phyloP scores from a whole-genome alignment of 441 rosid species.

The Macaranga tanarius region DNA sequence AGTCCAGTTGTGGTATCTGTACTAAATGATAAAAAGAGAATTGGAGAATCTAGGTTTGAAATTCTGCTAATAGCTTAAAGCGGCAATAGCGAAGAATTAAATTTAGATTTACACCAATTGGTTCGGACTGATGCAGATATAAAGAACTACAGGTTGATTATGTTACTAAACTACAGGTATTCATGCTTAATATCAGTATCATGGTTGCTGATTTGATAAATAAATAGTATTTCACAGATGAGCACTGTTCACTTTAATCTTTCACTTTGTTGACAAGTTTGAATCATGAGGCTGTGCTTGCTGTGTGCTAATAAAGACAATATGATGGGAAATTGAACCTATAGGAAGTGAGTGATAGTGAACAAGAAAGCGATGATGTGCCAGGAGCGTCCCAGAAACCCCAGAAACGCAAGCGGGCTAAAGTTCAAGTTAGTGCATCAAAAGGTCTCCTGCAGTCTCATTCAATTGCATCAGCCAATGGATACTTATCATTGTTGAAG shows the following conservation, averaged over 20 bases:
- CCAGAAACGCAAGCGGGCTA: conserved; percentile 62
- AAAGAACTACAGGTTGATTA: background rate
- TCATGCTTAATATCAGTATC: background rate
- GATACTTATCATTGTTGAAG: conserved; percentile 75
- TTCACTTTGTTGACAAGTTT: conserved; percentile 5
- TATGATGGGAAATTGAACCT: conserved; percentile 13
- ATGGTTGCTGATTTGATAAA: conserved; percentile 3
- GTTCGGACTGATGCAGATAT: too few relatives aligned
- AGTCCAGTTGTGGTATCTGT: background rate
- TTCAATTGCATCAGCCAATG: conserved; percentile 50
- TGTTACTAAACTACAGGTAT: background rate
- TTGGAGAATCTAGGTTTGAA: background rate
- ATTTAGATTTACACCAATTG: too few relatives aligned
- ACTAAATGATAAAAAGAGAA: background rate
- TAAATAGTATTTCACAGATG: background rate
- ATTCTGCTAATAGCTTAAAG: background rate
- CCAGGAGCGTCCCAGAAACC: conserved; percentile 40
- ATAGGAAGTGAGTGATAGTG: conserved; percentile 80
- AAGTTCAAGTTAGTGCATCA: conserved; percentile 36
- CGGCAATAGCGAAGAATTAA: background rate
- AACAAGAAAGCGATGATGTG: conserved; percentile 60
- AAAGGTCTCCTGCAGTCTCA: conserved; percentile 43
- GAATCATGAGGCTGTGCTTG: conserved; percentile 3
- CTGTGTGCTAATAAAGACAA: conserved; percentile 13
- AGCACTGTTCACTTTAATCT: background rate